Conservation (phyloP, 331 rosid genomes). For the Rosa hybrid region DNA sequence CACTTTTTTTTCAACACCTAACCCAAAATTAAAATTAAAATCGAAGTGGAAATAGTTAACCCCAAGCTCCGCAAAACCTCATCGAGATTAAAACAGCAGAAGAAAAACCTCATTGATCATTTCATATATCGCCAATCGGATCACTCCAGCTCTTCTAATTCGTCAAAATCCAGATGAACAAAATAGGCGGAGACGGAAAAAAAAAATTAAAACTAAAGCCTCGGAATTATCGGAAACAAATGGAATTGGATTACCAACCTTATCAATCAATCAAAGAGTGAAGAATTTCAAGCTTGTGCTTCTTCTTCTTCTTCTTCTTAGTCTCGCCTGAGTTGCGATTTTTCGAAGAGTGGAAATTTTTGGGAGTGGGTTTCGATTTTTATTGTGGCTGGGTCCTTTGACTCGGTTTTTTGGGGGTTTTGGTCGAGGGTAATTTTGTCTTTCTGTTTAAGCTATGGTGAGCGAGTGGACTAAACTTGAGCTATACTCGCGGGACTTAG, state of each 20-base stretch:
- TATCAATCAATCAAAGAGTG: constrained; percentile 41
- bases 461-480: background rate
- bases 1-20: background rate
- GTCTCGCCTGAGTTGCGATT: constrained; percentile 38
- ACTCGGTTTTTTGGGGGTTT: constrained; percentile 50
- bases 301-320: constrained; percentile 19
- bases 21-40: background rate
- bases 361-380: constrained; percentile 46
- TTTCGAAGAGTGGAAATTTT: constrained; percentile 29
- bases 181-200: too few relatives aligned
- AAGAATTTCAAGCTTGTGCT: constrained; percentile 30
- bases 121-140: constrained; percentile 21
- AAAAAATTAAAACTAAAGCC: background rate
- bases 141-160: constrained; percentile 3
- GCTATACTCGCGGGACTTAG: background rate
- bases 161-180: background rate
- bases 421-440: constrained; percentile 52
- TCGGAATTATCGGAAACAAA: background rate
- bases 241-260: constrained; percentile 30
- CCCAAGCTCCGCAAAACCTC: constrained; percentile 10
- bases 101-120: constrained; percentile 21
- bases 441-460: constrained; percentile 24
- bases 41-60: background rate
- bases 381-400: constrained; percentile 54
- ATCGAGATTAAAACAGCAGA: background rate